Percentiles rank a stretch among this genome's conserved stretches.
Evolutionary conservation across 2,329 filamentous ascomycete genomes (phyloP).

Genomic region (Talaromyces pinophilus): DNA sequence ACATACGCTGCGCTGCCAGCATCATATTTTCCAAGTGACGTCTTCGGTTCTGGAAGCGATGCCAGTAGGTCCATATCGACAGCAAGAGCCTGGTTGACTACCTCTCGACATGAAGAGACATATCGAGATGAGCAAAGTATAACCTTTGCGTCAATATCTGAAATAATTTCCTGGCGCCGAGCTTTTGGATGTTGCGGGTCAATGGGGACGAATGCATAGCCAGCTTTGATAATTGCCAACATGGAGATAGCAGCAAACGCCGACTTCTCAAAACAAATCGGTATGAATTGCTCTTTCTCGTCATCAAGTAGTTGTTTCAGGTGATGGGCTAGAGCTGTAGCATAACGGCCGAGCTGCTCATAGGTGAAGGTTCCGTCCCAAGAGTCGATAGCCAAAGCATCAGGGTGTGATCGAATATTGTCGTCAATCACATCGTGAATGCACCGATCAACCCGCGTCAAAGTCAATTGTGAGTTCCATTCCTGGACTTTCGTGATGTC

Average conservation of each 20-base stretch:
- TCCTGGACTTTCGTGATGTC: constrained; percentile 8
- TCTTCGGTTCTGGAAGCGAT: constrained; percentile 3
- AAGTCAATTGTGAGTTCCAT: constrained; percentile 23
- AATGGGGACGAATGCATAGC: constrained; percentile 25
- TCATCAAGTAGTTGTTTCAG: constrained; percentile 28
- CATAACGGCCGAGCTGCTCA: constrained; percentile 35
- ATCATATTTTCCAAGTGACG: neutral
- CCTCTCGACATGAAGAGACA: constrained; percentile 4
- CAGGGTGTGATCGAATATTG: constrained; percentile 22
- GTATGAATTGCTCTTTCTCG: constrained; percentile 30
- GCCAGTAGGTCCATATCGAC: constrained; percentile 14
- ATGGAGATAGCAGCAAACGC: constrained; percentile 25
- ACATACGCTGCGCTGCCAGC: constrained; percentile 54
- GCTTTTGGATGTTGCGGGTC: constrained; percentile 18
- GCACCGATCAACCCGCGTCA: constrained; percentile 16
- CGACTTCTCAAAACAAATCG: constrained; percentile 28
- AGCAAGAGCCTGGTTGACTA: constrained; percentile 12
- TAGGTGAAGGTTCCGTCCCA: constrained; percentile 41
- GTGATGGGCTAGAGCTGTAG: constrained; percentile 37
- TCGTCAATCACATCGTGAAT: constrained; percentile 21
- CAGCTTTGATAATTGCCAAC: constrained; percentile 27
- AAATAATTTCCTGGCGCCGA: constrained; percentile 17
- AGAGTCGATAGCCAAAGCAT: constrained; percentile 33
- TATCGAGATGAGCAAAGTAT: constrained; percentile 21
- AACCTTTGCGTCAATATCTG: constrained; percentile 15